A percentile compares a stretch with the other conserved stretches of the same genome.
Evolutionary conservation across 176 grass and related monocot species (phyloP).

Genomic region (Coix lacrymajobi): DNA sequence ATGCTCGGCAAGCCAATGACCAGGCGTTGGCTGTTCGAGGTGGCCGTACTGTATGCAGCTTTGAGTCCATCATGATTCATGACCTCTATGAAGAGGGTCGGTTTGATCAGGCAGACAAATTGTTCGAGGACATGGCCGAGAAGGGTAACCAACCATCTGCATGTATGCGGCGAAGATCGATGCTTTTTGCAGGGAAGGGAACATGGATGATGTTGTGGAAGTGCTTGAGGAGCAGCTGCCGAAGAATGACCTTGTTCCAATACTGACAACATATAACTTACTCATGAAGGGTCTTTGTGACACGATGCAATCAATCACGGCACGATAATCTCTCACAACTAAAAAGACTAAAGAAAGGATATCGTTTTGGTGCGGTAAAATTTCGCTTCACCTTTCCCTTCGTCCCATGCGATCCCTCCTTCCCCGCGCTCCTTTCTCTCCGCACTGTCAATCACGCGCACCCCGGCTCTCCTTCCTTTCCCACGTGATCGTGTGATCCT

Average conservation of each 20-base stretch:
- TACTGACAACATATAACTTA: constrained; percentile 56
- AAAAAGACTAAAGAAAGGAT: too few species aligned
- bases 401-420: too few species aligned
- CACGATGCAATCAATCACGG: constrained; percentile 45
- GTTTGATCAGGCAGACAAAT: constrained; percentile 44
- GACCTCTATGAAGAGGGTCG: constrained; percentile 55
- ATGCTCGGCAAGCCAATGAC: constrained; percentile 58
- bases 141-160: constrained; percentile 43
- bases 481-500: too few species aligned
- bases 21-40: constrained; percentile 41
- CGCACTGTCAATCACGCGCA: too few species aligned
- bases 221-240: constrained; percentile 60
- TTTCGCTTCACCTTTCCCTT: too few species aligned
- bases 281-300: constrained; percentile 70
- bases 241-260: constrained; percentile 51
- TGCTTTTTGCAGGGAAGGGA: constrained; percentile 53
- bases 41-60: constrained; percentile 46
- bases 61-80: constrained; percentile 40
- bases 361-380: too few species aligned
- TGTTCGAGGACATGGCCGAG: constrained; percentile 63
- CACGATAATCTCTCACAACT: too few species aligned
- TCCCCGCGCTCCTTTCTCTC: too few species aligned
- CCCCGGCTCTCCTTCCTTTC: too few species aligned
- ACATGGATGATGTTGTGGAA: constrained; percentile 38
- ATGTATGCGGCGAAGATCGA: constrained; percentile 55